Base-by-base conservation (phyloP, 371 early-diverging fungal species). In the Apophysomyces trapeziformis region DNA sequence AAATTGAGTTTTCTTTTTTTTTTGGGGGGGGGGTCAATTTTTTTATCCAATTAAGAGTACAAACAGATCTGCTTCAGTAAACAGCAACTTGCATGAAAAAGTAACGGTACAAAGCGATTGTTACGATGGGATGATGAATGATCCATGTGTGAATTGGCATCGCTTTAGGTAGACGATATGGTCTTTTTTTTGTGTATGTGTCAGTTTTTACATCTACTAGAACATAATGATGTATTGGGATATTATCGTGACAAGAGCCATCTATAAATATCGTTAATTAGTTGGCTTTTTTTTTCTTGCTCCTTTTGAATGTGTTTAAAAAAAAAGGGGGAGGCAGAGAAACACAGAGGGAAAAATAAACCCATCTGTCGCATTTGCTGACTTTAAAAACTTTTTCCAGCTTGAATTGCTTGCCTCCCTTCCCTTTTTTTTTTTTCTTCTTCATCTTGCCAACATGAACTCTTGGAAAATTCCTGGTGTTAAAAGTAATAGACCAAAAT, bases 391-490 rank as follows among this genome's bases (percentile, higher is more conserved):
- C 26, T 64, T 60, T 65, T 50, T 21, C 21, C 56, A 18, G 38
- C 39, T 41, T 57, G 54, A 35, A 41, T 41, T 44, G 39, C 32
- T 38, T 38, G 16, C 57, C 50, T 41, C 18, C 26, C 14, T 41
- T 47, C n/a, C 54, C 38, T 12, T 54, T 43, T 45, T 47, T 44
- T 61, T 62, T 36, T 36, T 13, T 47, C 12, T 62, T 62, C 32
- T 32, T 47, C 32, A 26, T 45, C 62, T 45, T 62, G 62, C 9
- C 38, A 65, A 54, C 44, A 77, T 78, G 75, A 78, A 75, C 56
- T 72, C 78, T 61, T 78, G 78, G 78, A 78, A 78, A 68, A 57
- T 78, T 63, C 72, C 78, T 58, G 78, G 78, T 26, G 64, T 66
- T 47, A 74, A 73, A 73, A 78, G 78, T 78, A 69, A 67, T 60